Base-by-base conservation (phyloP, 208 protist genomes). In the Leishmania guyanensis region DNA sequence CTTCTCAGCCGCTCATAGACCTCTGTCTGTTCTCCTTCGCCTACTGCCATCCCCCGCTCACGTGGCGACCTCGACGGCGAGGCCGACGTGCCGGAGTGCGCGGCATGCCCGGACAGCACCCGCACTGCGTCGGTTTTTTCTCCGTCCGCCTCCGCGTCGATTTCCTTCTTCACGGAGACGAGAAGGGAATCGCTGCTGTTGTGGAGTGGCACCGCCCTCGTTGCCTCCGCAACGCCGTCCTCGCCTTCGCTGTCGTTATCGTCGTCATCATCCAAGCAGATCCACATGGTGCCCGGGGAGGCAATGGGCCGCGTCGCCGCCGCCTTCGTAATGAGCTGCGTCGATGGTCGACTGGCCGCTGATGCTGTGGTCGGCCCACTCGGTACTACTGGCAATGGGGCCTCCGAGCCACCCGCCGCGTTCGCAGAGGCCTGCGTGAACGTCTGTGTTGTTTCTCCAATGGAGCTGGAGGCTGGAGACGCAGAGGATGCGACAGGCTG, bases 241-340 rank as follows among this genome's bases (percentile, higher is more conserved):
- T 80, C 75, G 26, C 50, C 76, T 20, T 66, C 77, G 8, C 36
- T 36, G 22, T 77, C 87, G 14, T 90, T 85, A 29, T 93, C 87
- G 75, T 94, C 91, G 79, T 93, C 88, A 64, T 94, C 91, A 54
- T 94, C 90, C 17, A 96, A 76, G 77, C 86, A 92, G 78, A 96
- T 96, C 92, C 92, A 96, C 82, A 93, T 65, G 33, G 91, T 94
- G 69, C 79, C 86, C 5, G 92, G 91, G 3, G 92, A 92, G 22
- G 83, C 84, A 8, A 81, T 77, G 43, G 92, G 92, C 14, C 87
- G 89, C 58, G 90, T 84, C 8, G 90, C 92, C 1, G 89, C 92
- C 0, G 89, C 90, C 39, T 84, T 85, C 6, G 85, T 85, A 66
- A 94, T 89, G 36, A 94, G 84, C 73, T 88, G 86, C 51, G 90